A percentile compares a stretch with the other conserved stretches of the same genome.
phyloP scores from a whole-genome alignment of 2,329 filamentous ascomycete species.

The Periglandula ipomoeae region DNA sequence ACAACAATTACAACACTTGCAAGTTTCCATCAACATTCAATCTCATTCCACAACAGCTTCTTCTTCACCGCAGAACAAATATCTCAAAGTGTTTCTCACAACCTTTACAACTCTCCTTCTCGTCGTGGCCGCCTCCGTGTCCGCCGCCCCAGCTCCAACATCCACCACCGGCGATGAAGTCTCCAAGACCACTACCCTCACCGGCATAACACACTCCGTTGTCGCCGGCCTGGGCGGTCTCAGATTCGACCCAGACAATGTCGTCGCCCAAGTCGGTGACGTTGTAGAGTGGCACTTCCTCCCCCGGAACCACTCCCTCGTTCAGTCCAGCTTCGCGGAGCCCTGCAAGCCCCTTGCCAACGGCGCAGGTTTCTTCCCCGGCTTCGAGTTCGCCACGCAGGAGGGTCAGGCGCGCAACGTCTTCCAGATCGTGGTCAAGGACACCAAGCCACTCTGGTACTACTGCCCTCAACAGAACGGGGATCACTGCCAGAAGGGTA shows the following conservation, averaged over 20 bases:
- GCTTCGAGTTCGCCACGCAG: slow-evolving; percentile 31
- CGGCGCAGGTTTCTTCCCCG: slow-evolving; percentile 33
- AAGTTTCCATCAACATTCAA: too few relatives aligned
- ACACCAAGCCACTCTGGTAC: slow-evolving; percentile 33
- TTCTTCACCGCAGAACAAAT: too few relatives aligned
- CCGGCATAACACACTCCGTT: slow-evolving; percentile 35
- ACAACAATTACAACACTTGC: too few relatives aligned
- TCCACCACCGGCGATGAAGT: slow-evolving; percentile 16
- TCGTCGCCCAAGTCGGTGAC: slow-evolving; percentile 39
- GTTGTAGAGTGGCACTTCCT: slow-evolving; percentile 47
- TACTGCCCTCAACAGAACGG: slow-evolving; percentile 33
- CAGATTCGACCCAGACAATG: slow-evolving; percentile 39
- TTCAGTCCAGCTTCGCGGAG: slow-evolving; percentile 30
- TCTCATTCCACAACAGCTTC: too few relatives aligned
- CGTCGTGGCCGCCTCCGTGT: slow-evolving; percentile 17
- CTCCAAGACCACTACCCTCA: slow-evolving; percentile 25
- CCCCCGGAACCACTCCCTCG: slow-evolving; percentile 41
- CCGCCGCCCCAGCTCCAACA: slow-evolving; percentile 21
- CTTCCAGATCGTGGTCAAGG: slow-evolving; percentile 34
- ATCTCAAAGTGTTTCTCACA: too few relatives aligned
- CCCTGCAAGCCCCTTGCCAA: slow-evolving; percentile 32
- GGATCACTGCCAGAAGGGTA: slow-evolving; percentile 38
- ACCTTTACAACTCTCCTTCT: not conserved
- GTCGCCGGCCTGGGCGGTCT: slow-evolving; percentile 36
- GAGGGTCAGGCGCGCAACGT: slow-evolving; percentile 28